Conservation (phyloP, 139 green algal genomes). For the Volvox africanus region DNA sequence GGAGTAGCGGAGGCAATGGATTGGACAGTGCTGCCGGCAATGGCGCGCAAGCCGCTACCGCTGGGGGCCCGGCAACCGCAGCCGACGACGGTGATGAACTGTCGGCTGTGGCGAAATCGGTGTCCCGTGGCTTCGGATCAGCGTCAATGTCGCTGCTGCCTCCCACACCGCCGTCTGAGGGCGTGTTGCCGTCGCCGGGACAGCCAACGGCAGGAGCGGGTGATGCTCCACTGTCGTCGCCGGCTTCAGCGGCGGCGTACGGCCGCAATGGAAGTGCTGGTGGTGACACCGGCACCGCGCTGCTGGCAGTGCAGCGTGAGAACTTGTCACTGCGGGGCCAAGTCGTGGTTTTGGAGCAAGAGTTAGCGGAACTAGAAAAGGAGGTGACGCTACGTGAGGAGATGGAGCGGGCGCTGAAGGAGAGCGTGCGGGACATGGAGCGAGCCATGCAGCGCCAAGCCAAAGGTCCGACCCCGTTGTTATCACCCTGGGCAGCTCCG, state of each 20-base stretch:
- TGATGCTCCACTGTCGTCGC: neutral
- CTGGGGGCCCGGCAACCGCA: neutral
- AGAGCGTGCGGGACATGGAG: slow-evolving; percentile 67
- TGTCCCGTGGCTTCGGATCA: neutral
- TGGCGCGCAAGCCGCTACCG: too few species aligned
- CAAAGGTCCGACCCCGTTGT: slow-evolving; percentile 53
- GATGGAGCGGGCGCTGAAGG: slow-evolving; percentile 73
- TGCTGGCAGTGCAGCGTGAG: slow-evolving; percentile 41
- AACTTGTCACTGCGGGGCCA: slow-evolving; percentile 6
- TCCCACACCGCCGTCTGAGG: neutral
- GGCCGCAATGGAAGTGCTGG: neutral
- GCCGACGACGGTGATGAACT: neutral
- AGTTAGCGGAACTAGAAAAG: slow-evolving; percentile 62
- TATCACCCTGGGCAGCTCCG: too few species aligned
- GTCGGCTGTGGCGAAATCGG: too few species aligned
- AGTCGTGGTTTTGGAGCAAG: slow-evolving; percentile 26
- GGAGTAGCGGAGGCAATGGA: too few species aligned
- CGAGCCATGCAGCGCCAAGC: slow-evolving; percentile 42
- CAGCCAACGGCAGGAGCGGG: neutral
- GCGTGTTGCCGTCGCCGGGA: neutral
- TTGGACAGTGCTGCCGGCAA: too few species aligned
- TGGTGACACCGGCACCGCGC: neutral
- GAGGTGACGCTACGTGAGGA: slow-evolving; percentile 63
- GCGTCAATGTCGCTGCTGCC: slow-evolving; percentile 13
- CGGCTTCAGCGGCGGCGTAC: neutral